A percentile compares a stretch with the other conserved stretches of the same genome.
phyloP scores from a whole-genome alignment of 345 rosid genomes.

The Arabidopsis arenosa region DNA sequence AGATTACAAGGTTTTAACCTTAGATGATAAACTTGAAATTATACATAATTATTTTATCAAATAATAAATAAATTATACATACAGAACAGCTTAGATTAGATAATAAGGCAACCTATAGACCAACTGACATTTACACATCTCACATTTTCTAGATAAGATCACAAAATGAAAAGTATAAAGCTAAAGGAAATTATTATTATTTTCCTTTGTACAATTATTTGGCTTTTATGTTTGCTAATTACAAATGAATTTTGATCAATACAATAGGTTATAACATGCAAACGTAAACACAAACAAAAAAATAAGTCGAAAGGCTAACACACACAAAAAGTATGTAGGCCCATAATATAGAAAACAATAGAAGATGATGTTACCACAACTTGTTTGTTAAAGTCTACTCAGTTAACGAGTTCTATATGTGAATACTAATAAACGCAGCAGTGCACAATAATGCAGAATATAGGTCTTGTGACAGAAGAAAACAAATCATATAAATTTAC shows the following conservation, averaged over 20 bases:
- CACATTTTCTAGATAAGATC: no score
- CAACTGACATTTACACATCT: no score
- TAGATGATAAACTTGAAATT: background rate
- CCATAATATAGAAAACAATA: no score
- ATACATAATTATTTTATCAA: no score
- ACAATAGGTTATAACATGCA: constrained; percentile 2
- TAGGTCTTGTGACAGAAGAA: constrained; percentile 40
- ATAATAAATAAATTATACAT: no score
- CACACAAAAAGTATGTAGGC: no score
- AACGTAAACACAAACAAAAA: background rate
- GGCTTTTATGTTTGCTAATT: background rate
- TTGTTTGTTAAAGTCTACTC: no score
- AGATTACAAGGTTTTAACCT: background rate
- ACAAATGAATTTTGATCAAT: background rate
- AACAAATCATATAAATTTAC: constrained; percentile 23
- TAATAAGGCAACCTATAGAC: no score
- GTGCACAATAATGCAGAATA: constrained; percentile 22
- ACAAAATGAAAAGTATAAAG: no score
- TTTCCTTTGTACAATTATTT: background rate
- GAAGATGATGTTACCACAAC: no score
- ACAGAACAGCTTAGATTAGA: no score
- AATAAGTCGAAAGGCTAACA: background rate
- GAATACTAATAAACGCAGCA: constrained; percentile 24
- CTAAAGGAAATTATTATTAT: no score
- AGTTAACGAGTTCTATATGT: constrained; percentile 38